Conservation (phyloP, 768 basidiomycete genomes). For the Tulasnella calospora region DNA sequence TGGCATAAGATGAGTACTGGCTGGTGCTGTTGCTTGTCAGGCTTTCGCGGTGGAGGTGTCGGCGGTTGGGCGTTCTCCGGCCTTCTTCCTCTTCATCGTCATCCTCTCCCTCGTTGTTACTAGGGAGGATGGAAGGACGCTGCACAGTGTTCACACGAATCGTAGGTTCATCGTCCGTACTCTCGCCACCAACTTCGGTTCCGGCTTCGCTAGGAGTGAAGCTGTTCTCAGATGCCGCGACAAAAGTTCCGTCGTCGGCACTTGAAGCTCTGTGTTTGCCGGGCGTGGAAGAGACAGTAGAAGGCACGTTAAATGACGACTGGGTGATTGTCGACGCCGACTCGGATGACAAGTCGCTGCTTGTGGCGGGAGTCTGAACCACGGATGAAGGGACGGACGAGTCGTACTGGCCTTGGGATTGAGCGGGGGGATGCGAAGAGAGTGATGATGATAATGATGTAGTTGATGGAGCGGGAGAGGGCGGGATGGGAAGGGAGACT, state of each 20-base stretch:
- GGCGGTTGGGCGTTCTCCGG: background rate
- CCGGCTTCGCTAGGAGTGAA: background rate
- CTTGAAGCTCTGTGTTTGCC: background rate
- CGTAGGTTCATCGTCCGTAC: constrained; percentile 73
- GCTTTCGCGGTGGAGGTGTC: background rate
- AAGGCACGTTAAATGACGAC: background rate
- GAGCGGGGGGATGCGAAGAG: background rate
- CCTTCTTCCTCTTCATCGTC: constrained; percentile 34
- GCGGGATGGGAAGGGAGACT: background rate
- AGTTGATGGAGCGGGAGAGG: background rate
- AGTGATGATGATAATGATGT: background rate
- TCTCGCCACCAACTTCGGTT: constrained; percentile 38
- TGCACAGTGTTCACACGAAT: constrained; percentile 47
- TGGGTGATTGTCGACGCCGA: constrained; percentile 10
- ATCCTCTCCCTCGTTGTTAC: constrained; percentile 39
- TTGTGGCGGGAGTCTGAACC: constrained; percentile 7
- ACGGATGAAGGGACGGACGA: background rate
- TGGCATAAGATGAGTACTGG: constrained; percentile 28
- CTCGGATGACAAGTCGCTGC: background rate
- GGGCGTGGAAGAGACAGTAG: background rate
- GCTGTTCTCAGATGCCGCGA: background rate
- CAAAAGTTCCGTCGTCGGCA: background rate
- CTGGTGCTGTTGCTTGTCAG: background rate
- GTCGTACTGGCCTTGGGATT: background rate
- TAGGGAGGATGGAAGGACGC: constrained; percentile 38